Evolutionary conservation across 345 rosid species (phyloP), one percentile per base, ranked within the genome.

Genomic region (Hypericum androsaemum): DNA sequence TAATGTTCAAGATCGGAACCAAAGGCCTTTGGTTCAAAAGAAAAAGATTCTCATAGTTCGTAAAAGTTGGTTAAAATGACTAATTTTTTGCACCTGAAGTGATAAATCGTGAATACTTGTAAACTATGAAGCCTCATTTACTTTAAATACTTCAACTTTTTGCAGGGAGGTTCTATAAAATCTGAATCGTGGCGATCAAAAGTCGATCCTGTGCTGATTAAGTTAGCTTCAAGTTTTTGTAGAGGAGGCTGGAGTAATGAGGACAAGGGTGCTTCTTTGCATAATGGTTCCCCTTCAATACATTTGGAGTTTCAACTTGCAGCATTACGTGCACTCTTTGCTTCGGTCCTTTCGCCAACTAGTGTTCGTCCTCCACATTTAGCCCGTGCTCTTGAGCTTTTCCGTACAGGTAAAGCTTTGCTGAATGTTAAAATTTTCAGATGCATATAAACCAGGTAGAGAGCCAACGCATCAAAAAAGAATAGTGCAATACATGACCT

Each of bases 291-390:
- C 11, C 39, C 66, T 7, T 37, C 68, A 10, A 52, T 47, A 57
- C 61, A 28, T 45, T 75, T 74, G 65, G 83, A 77, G 74, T 74
- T 83, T 59, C 94, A 80, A 75, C 74, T 83, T 57, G 79, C 90
- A 49, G 80, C 88, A 41, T 77, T 92, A 43, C 72, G 64, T 47
- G 88, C 94, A 37, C 80, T 92, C 55, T 66, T 74, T 69, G 80
- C 83, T 47, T 85, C 95, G 56, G 78, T 88, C 7, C 80, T 88
- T 62, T 81, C 97, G 47, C 89, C 82, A 40, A 61, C 81, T 63
- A 65, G 64, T 54, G 46, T 43, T 42, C 86, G 86, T 2, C 82
- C 95, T 32, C 66, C 73, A 41, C 72, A 69, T 73, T 70, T 92
- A 51, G 77, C 88, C 58, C 72, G 57, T 61, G 77, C 79, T 46